Conservation (phyloP, 192 early-diverging fungal genomes). For the Piromyces finnis region DNA sequence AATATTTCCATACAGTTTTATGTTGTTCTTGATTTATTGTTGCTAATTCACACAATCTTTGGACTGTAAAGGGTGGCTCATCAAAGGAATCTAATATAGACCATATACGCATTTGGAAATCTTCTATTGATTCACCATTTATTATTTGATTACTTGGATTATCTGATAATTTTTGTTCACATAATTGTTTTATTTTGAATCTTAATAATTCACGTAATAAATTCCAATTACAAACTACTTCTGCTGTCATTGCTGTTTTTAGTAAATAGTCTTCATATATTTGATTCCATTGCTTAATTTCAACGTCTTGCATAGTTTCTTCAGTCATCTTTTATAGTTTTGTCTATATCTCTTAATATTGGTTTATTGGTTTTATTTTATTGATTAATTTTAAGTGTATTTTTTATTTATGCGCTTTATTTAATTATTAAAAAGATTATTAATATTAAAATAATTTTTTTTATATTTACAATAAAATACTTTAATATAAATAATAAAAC, state of each 20-base stretch:
- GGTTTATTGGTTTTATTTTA: no score
- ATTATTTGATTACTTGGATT: neutral
- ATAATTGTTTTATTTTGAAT: neutral
- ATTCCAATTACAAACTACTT: neutral
- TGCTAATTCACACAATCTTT: neutral
- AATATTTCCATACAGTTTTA: neutral
- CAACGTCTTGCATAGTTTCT: neutral
- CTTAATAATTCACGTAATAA: neutral
- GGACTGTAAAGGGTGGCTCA: neutral
- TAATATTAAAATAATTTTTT: no score
- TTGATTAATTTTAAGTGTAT: no score
- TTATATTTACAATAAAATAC: no score
- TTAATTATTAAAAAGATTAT: no score
- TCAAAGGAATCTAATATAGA: neutral
- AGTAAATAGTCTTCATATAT: neutral
- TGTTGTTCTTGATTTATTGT: neutral
- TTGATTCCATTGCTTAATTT: neutral
- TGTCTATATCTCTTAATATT: no score
- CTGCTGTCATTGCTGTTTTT: neutral
- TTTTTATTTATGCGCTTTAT: no score
- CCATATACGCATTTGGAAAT: neutral
- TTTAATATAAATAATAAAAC: no score
- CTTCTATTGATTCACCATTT: neutral
- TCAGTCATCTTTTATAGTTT: neutral
- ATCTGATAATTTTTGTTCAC: neutral